These are phyloP conservation scores for Cupressus sempervirens DNA, from an alignment of 75 land plant genomes.

Conservation along the genomic window DNA sequence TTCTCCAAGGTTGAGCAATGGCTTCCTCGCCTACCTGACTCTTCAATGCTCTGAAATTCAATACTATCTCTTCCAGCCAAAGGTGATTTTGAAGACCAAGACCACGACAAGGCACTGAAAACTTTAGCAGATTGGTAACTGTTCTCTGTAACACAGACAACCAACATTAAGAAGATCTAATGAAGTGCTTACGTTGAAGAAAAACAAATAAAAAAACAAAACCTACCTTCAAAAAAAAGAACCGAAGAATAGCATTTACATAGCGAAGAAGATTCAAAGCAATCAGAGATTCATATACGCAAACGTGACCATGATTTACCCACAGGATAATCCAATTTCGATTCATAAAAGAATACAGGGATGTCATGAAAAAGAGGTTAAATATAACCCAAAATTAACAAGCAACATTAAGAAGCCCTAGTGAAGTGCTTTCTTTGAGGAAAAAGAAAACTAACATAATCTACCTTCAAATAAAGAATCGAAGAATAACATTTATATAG, in stretches of 20 bases:
- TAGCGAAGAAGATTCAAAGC: not conserved
- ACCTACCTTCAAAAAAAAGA: not conserved
- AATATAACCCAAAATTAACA: not conserved
- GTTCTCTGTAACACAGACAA: conserved; percentile 30
- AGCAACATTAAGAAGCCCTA: not conserved
- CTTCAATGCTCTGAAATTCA: conserved; percentile 15
- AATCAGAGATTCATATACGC: not conserved
- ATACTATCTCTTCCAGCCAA: conserved; percentile 25
- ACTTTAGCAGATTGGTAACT: conserved; percentile 58
- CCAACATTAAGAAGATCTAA: not conserved
- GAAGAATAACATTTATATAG: not conserved
- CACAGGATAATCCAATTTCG: not conserved
- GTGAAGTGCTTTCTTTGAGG: not conserved
- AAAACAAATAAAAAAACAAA: not conserved
- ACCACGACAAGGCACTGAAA: conserved; percentile 65
- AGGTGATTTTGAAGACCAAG: conserved; percentile 61
- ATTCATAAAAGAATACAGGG: not conserved
- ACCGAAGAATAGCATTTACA: not conserved
- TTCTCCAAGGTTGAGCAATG: conserved; percentile 68
- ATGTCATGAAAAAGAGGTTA: not conserved
- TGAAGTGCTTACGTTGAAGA: not conserved
- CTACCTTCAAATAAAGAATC: not conserved
- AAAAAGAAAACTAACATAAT: not conserved
- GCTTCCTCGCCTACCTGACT: conserved; percentile 41
- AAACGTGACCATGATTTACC: not conserved